A percentile compares a stretch with the other conserved stretches of the same genome.
Evolutionary conservation across 164 flowering plant species (phyloP).

Genomic region (Warburgia ugandensis): DNA sequence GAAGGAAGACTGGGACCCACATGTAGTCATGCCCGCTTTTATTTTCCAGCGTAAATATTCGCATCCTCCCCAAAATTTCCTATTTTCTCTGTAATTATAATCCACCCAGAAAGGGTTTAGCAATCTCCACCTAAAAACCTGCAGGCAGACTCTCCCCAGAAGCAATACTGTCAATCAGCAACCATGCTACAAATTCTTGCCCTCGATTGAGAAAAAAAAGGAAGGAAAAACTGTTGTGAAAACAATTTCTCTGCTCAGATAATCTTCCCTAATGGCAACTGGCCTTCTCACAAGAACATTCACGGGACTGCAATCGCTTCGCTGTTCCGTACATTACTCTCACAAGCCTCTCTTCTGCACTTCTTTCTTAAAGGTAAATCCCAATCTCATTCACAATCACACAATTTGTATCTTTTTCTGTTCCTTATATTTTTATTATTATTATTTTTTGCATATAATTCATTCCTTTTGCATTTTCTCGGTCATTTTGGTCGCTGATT

Average conservation of each 20-base stretch:
- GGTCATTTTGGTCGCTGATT: background rate
- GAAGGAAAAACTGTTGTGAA: background rate
- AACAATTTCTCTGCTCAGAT: background rate
- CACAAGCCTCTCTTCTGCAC: constrained; percentile 25
- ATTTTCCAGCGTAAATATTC: no score
- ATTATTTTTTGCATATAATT: background rate
- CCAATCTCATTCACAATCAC: background rate
- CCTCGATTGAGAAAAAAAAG: background rate
- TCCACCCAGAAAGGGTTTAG: no score
- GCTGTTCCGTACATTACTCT: constrained; percentile 17
- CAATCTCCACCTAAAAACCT: no score
- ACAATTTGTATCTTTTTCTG: background rate
- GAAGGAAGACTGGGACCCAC: no score
- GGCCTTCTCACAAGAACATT: constrained; percentile 33
- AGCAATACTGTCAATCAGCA: background rate
- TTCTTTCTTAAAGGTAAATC: constrained; percentile 31
- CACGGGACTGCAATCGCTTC: constrained; percentile 30
- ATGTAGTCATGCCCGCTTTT: no score
- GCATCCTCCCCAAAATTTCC: no score
- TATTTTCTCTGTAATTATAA: no score
- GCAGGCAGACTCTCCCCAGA: no score
- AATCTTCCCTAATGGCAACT: constrained; percentile 38
- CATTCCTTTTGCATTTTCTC: background rate
- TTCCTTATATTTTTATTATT: background rate
- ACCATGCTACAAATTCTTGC: background rate